phyloP scores from a whole-genome alignment of 1,139 yeast species.

The Protomyces inouyei region DNA sequence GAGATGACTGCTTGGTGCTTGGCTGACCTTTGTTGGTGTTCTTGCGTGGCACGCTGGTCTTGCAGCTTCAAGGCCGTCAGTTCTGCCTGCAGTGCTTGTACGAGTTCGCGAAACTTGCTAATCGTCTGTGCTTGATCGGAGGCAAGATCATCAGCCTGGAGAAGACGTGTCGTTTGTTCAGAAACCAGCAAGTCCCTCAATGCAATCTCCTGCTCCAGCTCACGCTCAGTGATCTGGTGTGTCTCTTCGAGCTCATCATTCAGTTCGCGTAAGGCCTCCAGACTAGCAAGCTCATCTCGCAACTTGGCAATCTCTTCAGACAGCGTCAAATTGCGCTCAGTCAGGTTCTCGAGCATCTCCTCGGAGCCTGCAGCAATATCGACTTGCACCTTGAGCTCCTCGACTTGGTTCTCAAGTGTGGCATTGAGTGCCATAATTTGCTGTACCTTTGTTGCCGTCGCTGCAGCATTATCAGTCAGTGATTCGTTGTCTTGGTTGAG shows the following conservation, averaged over 20 bases:
- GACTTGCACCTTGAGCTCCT: conserved; percentile 45
- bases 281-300: conserved; percentile 47
- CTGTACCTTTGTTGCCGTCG: conserved; percentile 35
- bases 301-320: conserved; percentile 43
- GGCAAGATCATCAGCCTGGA: conserved; percentile 26
- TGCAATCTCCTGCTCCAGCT: conserved; percentile 47
- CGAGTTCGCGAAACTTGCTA: conserved; percentile 38
- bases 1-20: conserved; percentile 36
- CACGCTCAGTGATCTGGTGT: conserved; percentile 54
- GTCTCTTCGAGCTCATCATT: conserved; percentile 60
- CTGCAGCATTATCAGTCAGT: conserved; percentile 19
- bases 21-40: conserved; percentile 31
- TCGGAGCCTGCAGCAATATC: conserved; percentile 42
- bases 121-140: conserved; percentile 37
- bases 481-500: conserved; percentile 41
- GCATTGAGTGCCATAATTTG: conserved; percentile 38
- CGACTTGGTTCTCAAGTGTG: conserved; percentile 45
- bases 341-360: conserved; percentile 52
- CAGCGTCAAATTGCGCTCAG: conserved; percentile 52
- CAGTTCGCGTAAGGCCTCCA: conserved; percentile 56
- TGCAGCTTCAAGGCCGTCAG: conserved; percentile 35
- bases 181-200: conserved; percentile 27
- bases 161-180: conserved; percentile 33
- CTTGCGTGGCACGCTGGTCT: conserved; percentile 32
- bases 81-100: conserved; percentile 37